phyloP scores from a whole-genome alignment of 176 grass and related monocot species.

The Hordeum marinum region DNA sequence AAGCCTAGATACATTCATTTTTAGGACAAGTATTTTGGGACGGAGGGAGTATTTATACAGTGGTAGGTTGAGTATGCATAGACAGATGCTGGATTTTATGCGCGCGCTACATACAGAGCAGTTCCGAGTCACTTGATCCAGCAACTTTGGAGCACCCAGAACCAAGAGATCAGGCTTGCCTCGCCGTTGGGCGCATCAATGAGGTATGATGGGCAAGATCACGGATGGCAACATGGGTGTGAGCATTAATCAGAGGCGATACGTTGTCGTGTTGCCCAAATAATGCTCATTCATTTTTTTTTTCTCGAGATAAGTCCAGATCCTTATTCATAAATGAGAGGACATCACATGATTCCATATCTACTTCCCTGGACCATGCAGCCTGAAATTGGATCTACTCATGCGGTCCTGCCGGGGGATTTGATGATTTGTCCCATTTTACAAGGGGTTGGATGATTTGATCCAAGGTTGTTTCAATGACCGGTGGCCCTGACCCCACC shows the following conservation, averaged over 20 bases:
- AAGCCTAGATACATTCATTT: no score
- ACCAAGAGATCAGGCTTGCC: neutral
- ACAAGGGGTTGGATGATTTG: no score
- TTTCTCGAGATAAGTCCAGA: no score
- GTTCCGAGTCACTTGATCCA: neutral
- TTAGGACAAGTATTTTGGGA: no score
- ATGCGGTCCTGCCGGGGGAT: constrained; percentile 3
- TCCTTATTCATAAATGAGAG: neutral
- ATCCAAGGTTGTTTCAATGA: no score
- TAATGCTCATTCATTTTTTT: no score
- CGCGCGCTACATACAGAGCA: neutral
- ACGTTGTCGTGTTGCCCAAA: neutral
- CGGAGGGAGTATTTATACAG: no score
- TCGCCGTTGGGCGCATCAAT: neutral
- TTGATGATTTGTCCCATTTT: no score
- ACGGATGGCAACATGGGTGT: neutral
- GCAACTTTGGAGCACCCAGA: neutral
- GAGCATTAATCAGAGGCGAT: neutral
- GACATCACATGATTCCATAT: neutral
- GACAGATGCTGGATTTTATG: no score
- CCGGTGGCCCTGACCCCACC: no score
- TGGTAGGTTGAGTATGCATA: neutral
- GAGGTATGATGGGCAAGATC: neutral
- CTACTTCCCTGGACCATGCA: neutral
- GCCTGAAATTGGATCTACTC: neutral